Conservation (phyloP, 306 rosid species). For the Trifolium fragiferum region DNA sequence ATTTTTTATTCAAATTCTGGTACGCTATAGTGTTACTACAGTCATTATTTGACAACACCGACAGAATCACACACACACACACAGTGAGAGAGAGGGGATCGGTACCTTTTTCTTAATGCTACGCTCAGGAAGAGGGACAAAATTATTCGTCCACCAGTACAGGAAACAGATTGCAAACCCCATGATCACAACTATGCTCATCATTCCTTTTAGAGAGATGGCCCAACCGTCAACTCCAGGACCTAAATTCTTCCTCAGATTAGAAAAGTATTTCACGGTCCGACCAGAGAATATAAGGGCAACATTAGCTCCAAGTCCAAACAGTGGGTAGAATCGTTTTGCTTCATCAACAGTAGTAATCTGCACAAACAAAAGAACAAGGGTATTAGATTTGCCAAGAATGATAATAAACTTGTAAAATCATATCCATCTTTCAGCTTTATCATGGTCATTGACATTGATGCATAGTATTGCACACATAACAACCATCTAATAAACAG, state of each 20-base stretch:
- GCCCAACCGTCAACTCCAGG: conserved; percentile 99
- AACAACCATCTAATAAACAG: conserved; percentile 17
- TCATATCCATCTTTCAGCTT: background rate
- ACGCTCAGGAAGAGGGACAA: conserved; percentile 84
- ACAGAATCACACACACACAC: background rate
- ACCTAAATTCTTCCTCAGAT: conserved; percentile 77
- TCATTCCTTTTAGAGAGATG: conserved; percentile 80
- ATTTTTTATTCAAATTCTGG: background rate
- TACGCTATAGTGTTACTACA: background rate
- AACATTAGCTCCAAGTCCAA: conserved; percentile 92
- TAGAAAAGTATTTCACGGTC: conserved; percentile 91
- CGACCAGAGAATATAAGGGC: conserved; percentile 93
- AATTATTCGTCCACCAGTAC: conserved; percentile 91
- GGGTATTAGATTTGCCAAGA: conserved; percentile 26
- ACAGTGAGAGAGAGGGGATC: background rate
- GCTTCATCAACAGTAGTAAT: conserved; percentile 92
- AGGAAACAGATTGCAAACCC: conserved; percentile 74
- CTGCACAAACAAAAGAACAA: conserved; percentile 51
- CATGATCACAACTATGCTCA: conserved; percentile 89
- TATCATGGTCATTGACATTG: background rate
- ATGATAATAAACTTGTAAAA: conserved; percentile 27
- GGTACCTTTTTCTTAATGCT: conserved; percentile 92
- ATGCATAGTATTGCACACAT: background rate
- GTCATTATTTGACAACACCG: background rate
- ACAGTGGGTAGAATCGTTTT: conserved; percentile 86